A percentile compares a stretch with the other conserved stretches of the same genome.
Conservation (phyloP, 805 yeast species). For the Yamadazyma philogaea region DNA sequence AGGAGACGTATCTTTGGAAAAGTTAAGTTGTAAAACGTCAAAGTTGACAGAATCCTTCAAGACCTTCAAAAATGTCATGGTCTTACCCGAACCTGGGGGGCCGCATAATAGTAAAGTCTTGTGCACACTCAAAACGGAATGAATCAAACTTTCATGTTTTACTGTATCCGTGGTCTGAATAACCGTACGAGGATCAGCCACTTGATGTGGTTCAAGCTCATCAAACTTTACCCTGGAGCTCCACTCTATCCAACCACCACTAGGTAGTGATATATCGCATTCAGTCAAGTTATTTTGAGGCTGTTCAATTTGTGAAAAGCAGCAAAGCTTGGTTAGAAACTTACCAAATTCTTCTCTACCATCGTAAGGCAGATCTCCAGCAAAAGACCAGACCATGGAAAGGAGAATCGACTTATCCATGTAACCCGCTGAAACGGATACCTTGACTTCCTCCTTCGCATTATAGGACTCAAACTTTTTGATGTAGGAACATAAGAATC, state of each 20-base stretch:
- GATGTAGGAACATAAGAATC: slow-evolving; percentile 38
- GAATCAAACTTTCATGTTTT: slow-evolving; percentile 60
- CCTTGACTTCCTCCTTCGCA: not conserved
- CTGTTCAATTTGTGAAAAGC: slow-evolving; percentile 13
- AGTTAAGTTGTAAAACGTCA: slow-evolving; percentile 68
- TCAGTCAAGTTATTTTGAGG: slow-evolving; percentile 1
- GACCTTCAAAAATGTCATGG: slow-evolving; percentile 80
- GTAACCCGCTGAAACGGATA: slow-evolving; percentile 15
- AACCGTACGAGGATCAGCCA: slow-evolving; percentile 59
- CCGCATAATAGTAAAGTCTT: slow-evolving; percentile 77
- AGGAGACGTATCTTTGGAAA: slow-evolving; percentile 77
- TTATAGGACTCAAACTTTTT: slow-evolving; percentile 18
- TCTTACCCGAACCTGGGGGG: slow-evolving; percentile 97
- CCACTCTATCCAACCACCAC: slow-evolving; percentile 13
- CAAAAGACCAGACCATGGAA: slow-evolving; percentile 59
- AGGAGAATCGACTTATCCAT: slow-evolving; percentile 32
- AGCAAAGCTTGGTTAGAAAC: slow-evolving; percentile 19
- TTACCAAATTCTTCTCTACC: slow-evolving; percentile 40
- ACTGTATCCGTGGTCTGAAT: slow-evolving; percentile 79
- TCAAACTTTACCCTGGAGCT: slow-evolving; percentile 32
- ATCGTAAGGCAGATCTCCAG: slow-evolving; percentile 49
- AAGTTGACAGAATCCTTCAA: slow-evolving; percentile 54
- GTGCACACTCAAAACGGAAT: slow-evolving; percentile 52
- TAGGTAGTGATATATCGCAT: slow-evolving; percentile 10
- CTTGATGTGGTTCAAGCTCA: slow-evolving; percentile 56